These are phyloP conservation scores for Tagetes patula DNA, from an alignment of 129 eudicot species.

Conservation along the genomic window DNA sequence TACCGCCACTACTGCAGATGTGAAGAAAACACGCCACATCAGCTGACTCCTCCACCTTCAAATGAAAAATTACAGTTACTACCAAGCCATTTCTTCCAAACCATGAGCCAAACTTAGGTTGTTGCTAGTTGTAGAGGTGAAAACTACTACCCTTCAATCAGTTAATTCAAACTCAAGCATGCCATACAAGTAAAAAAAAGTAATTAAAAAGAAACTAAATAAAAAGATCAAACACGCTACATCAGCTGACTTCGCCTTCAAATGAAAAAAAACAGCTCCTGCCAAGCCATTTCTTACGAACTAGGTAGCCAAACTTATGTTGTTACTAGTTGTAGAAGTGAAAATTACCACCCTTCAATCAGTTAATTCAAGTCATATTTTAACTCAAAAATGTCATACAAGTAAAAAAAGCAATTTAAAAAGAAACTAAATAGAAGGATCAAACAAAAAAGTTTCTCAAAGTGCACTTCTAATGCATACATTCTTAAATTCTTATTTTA, in stretches of 20 bases:
- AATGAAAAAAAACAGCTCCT: background rate
- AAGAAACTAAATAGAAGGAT: background rate
- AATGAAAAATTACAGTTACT: background rate
- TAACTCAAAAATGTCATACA: background rate
- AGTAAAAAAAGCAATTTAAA: background rate
- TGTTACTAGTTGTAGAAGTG: background rate
- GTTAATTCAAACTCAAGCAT: background rate
- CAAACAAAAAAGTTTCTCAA: background rate
- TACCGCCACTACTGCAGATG: slow-evolving; percentile 97
- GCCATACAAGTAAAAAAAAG: background rate
- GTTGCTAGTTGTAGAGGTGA: background rate
- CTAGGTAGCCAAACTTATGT: background rate
- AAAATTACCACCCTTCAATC: background rate
- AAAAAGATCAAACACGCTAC: background rate
- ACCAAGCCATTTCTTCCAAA: background rate
- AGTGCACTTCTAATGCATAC: slow-evolving; percentile 13
- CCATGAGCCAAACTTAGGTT: background rate
- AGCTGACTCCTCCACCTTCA: slow-evolving; percentile 99
- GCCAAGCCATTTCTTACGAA: background rate
- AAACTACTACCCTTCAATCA: background rate
- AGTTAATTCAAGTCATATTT: background rate
- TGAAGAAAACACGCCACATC: slow-evolving; percentile 99
- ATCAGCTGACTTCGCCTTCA: too few species aligned
- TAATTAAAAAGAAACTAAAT: background rate
- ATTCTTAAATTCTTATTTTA: background rate